Conservation (phyloP, 305 asterid genomes). For the Euphrasia arctica region DNA sequence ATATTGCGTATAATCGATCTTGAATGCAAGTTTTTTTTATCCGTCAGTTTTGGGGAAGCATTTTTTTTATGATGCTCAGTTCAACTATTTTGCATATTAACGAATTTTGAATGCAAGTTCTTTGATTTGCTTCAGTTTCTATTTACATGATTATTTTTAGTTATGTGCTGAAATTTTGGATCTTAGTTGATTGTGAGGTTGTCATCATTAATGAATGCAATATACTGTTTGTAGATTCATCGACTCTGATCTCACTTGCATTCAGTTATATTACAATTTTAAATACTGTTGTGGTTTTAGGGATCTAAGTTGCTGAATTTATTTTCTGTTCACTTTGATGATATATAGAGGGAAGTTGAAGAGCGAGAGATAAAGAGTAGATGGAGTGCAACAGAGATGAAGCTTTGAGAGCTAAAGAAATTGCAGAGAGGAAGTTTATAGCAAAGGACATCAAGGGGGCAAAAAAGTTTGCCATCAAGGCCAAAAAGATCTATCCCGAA, state of each 20-base stretch:
- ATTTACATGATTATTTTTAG: neutral
- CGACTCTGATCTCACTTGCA: too few relatives aligned
- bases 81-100: too few relatives aligned
- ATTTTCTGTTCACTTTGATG: neutral
- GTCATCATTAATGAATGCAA: neutral
- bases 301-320: constrained; percentile 9
- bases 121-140: constrained; percentile 19
- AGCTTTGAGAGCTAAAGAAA: constrained; percentile 72
- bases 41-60: too few relatives aligned
- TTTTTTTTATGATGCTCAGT: too few relatives aligned
- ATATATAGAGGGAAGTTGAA: neutral
- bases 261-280: too few relatives aligned
- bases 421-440: constrained; percentile 56
- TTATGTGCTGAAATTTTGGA: neutral
- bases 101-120: neutral
- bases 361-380: constrained; percentile 27
- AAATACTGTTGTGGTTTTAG: too few relatives aligned
- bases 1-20: too few relatives aligned
- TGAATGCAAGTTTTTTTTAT: too few relatives aligned
- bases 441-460: constrained; percentile 61
- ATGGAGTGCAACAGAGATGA: constrained; percentile 94
- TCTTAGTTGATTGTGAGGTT: neutral
- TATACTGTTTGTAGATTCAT: constrained; percentile 3
- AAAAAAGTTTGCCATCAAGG: constrained; percentile 65
- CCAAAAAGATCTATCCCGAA: constrained; percentile 60